phyloP scores from a whole-genome alignment of 495 filamentous ascomycete species.

The Cudoniella acicularis region DNA sequence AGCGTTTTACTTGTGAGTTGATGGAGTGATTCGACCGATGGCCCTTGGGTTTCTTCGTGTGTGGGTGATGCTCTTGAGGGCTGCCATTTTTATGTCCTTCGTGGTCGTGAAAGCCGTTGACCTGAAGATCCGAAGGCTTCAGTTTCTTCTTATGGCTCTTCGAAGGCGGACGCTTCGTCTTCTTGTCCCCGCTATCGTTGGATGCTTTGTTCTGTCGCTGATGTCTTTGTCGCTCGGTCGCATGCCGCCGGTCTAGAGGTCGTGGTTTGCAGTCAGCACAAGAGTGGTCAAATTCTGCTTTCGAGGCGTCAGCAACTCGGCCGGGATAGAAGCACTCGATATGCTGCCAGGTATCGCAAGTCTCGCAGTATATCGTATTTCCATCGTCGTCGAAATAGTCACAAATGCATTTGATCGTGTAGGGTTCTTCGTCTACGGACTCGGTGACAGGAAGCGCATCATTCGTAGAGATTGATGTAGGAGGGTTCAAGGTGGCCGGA shows the following conservation, averaged over 20 bases:
- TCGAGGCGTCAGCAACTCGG: slow-evolving; percentile 64
- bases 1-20: slow-evolving; percentile 54
- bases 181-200: slow-evolving; percentile 56
- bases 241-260: slow-evolving; percentile 62
- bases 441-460: slow-evolving; percentile 53
- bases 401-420: slow-evolving; percentile 98
- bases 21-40: slow-evolving; percentile 72
- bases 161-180: slow-evolving; percentile 61
- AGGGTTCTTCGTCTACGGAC: slow-evolving; percentile 77
- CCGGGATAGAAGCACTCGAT: slow-evolving; percentile 89
- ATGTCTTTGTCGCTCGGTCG: slow-evolving; percentile 60
- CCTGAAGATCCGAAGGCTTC: slow-evolving; percentile 41
- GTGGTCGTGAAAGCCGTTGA: slow-evolving; percentile 35
- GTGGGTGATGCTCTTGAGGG: slow-evolving; percentile 25
- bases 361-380: slow-evolving; percentile 93
- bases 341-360: slow-evolving; percentile 97
- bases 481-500: slow-evolving; percentile 46
- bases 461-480: slow-evolving; percentile 48
- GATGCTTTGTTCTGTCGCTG: slow-evolving; percentile 55
- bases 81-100: slow-evolving; percentile 28
- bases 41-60: slow-evolving; percentile 69
- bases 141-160: slow-evolving; percentile 76
- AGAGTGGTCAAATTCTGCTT: slow-evolving; percentile 64
- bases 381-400: slow-evolving; percentile 91
- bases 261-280: slow-evolving; percentile 85